These are phyloP conservation scores for Diplodia intermedia DNA, from an alignment of 2,329 filamentous ascomycete genomes.

Conservation along the genomic window DNA sequence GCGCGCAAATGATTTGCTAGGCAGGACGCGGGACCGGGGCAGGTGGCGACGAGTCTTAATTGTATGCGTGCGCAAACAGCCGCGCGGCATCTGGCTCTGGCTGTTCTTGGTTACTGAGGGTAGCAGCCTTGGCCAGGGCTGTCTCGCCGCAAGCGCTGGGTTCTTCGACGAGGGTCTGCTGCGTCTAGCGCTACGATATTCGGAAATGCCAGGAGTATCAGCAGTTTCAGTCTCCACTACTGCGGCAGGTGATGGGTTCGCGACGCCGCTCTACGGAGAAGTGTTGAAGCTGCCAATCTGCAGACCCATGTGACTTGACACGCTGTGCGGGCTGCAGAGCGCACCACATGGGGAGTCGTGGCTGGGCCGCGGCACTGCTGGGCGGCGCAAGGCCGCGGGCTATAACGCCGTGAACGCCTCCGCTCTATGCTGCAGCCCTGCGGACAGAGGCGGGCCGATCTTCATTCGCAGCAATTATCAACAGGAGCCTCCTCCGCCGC, in stretches of 20 bases:
- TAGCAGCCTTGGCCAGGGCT: not conserved
- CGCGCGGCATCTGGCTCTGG: constrained; percentile 22
- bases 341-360: not conserved
- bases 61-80: constrained; percentile 26
- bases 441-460: constrained; percentile 11
- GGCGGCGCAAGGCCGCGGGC: not conserved
- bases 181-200: constrained; percentile 25
- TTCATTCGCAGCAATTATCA: constrained; percentile 8
- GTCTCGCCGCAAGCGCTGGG: constrained; percentile 22
- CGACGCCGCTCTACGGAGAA: constrained; percentile 6
- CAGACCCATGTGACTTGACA: constrained; percentile 18
- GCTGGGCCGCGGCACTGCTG: constrained; percentile 2
- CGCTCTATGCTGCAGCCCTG: constrained; percentile 1
- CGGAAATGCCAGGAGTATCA: constrained; percentile 26
- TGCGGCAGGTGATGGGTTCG: constrained; percentile 17
- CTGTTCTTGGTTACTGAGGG: constrained; percentile 17
- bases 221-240: constrained; percentile 25
- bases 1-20: constrained; percentile 6
- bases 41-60: constrained; percentile 8
- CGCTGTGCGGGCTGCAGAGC: constrained; percentile 19
- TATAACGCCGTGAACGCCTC: not conserved
- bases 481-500: constrained; percentile 18
- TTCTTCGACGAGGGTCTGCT: constrained; percentile 10
- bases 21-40: not conserved
- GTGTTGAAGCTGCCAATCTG: not conserved